A percentile compares a stretch with the other conserved stretches of the same genome.
phyloP scores from a whole-genome alignment of 805 yeast species.

The Barnettozyma pratensis region DNA sequence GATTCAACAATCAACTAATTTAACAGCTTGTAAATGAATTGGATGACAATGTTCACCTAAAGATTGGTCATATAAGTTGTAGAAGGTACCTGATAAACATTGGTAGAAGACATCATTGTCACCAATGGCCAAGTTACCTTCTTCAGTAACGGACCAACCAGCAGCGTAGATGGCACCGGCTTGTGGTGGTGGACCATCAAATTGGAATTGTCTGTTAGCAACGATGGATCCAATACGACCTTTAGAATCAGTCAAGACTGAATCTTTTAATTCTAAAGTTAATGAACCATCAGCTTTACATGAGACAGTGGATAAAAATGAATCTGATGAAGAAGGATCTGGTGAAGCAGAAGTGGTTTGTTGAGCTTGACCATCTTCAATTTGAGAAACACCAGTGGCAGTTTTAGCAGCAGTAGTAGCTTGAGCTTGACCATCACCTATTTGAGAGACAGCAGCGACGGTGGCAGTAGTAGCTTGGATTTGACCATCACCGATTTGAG shows the following conservation, averaged over 20 bases:
- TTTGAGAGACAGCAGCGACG: slow-evolving; percentile 1
- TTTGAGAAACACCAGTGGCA: background rate
- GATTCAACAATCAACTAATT: slow-evolving; percentile 46
- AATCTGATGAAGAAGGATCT: background rate
- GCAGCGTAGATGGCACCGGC: slow-evolving; percentile 69
- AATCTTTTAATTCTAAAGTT: slow-evolving; percentile 3
- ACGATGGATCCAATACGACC: slow-evolving; percentile 17
- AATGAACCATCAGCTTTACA: slow-evolving; percentile 5
- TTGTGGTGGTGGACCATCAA: slow-evolving; percentile 84
- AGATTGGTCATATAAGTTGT: slow-evolving; percentile 67
- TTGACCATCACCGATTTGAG: slow-evolving; percentile 20
- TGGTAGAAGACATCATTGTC: slow-evolving; percentile 57
- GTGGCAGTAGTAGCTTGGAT: slow-evolving; percentile 8
- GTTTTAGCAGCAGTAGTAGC: slow-evolving; percentile 1
- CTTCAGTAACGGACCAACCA: slow-evolving; percentile 56
- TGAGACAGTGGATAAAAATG: background rate
- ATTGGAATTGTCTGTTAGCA: slow-evolving; percentile 54
- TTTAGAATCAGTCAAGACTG: slow-evolving; percentile 11
- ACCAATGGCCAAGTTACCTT: slow-evolving; percentile 61
- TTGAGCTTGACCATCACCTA: slow-evolving; percentile 5
- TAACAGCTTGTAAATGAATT: slow-evolving; percentile 55
- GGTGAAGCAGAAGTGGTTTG: background rate
- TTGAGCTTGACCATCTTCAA: slow-evolving; percentile 7
- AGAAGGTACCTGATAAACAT: slow-evolving; percentile 71
- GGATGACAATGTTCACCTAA: slow-evolving; percentile 59